These are phyloP conservation scores for Chaetomidium leptoderma DNA, from an alignment of 495 filamentous ascomycete genomes.

Conservation along the genomic window DNA sequence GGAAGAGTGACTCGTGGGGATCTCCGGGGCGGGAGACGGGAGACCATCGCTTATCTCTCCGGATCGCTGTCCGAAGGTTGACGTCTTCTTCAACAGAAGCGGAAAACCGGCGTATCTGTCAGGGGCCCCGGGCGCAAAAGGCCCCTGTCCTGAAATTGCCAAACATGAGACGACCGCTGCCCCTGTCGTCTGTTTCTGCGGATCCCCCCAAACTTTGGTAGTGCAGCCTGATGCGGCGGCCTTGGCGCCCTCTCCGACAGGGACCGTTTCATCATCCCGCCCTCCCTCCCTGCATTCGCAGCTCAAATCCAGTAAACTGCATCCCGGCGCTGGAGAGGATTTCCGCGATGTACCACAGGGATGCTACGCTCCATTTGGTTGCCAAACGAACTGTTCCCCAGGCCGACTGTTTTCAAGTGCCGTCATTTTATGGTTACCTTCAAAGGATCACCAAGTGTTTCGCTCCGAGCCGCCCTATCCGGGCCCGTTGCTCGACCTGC, in stretches of 20 bases:
- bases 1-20: background rate
- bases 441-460: background rate
- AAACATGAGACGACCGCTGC: constrained; percentile 9
- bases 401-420: background rate
- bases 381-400: constrained; percentile 9
- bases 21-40: background rate
- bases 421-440: background rate
- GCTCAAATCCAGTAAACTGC: background rate
- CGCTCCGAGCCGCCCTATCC: constrained; percentile 7
- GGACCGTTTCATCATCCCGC: constrained; percentile 31
- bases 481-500: background rate
- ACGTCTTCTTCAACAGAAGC: background rate
- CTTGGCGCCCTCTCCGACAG: constrained; percentile 34
- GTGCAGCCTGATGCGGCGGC: constrained; percentile 12
- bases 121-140: background rate
- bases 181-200: background rate
- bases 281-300: constrained; percentile 13
- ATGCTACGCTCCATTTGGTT: background rate
- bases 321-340: constrained; percentile 15
- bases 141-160: constrained; percentile 2
- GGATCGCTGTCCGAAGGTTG: background rate
- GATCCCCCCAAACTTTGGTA: background rate
- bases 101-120: background rate
- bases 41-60: background rate
- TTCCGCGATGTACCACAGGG: constrained; percentile 21